Evolutionary conservation across 257 asterid genomes (phyloP).

Genomic region (Ajuga chamaepitys): DNA sequence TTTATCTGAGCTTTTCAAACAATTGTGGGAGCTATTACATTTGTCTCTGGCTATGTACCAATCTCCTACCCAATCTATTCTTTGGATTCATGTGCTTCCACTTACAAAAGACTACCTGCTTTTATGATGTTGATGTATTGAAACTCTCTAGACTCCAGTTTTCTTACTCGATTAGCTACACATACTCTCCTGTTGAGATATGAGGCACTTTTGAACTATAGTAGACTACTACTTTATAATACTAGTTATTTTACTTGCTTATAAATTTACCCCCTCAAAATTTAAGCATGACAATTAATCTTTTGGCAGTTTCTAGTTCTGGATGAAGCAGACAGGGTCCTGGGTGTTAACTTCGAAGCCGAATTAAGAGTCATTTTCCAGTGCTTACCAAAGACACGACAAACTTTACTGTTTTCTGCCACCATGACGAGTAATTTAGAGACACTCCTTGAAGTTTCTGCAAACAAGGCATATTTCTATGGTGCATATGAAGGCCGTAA

Average conservation of each 20-base stretch:
- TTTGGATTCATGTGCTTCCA: background rate
- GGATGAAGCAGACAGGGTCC: slow-evolving; percentile 96
- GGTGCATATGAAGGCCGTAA: slow-evolving; percentile 82
- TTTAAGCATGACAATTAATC: slow-evolving; percentile 8
- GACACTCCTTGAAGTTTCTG: slow-evolving; percentile 72
- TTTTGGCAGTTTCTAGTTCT: slow-evolving; percentile 76
- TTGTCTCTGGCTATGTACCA: background rate
- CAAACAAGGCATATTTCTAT: slow-evolving; percentile 81
- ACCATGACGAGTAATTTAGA: slow-evolving; percentile 83
- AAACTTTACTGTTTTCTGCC: slow-evolving; percentile 90
- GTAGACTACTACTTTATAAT: background rate
- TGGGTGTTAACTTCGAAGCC: slow-evolving; percentile 81
- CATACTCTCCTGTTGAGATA: background rate
- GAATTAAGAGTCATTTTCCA: slow-evolving; percentile 73
- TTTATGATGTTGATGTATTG: background rate
- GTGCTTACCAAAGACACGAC: slow-evolving; percentile 83
- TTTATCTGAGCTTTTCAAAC: background rate
- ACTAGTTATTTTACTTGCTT: background rate
- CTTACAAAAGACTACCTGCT: background rate
- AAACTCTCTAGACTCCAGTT: background rate
- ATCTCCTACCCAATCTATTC: background rate
- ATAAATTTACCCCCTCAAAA: background rate
- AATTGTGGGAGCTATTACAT: background rate
- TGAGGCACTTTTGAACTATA: background rate
- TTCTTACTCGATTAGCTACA: background rate